These are phyloP conservation scores for Orbilia quercus DNA, from an alignment of 2,329 filamentous ascomycete genomes.

Conservation along the genomic window DNA sequence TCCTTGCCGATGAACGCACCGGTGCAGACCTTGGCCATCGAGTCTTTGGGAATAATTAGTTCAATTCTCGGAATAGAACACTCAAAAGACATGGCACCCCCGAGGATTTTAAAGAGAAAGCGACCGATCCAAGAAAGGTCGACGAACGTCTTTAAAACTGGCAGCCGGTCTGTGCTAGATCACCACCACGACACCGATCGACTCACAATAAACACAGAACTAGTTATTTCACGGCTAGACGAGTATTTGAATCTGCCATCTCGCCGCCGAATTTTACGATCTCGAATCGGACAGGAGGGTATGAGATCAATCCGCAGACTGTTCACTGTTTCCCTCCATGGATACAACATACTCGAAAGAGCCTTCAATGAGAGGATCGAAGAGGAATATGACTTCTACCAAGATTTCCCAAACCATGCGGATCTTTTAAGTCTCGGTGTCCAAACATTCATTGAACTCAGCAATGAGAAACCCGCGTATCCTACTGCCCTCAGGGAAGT, in stretches of 20 bases:
- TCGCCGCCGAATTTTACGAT: conserved; percentile 33
- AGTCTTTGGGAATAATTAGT: conserved; percentile 41
- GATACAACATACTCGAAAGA: conserved; percentile 45
- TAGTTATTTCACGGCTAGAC: conserved; percentile 32
- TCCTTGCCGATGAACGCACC: conserved; percentile 30
- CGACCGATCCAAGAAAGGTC: neutral
- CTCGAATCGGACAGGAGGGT: conserved; percentile 42
- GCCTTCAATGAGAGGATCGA: conserved; percentile 26
- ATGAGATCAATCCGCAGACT: conserved; percentile 46
- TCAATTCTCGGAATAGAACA: conserved; percentile 29
- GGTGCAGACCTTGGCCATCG: conserved; percentile 29
- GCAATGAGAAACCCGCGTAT: conserved; percentile 46
- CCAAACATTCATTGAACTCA: conserved; percentile 49
- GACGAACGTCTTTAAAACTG: neutral
- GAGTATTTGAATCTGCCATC: conserved; percentile 42
- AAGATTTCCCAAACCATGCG: conserved; percentile 40
- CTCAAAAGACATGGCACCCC: neutral
- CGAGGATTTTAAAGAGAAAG: conserved; percentile 25
- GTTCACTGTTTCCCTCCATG: conserved; percentile 46
- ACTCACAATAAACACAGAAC: conserved; percentile 25
- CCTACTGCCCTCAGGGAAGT: conserved; percentile 41
- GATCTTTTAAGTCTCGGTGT: conserved; percentile 45
- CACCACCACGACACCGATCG: neutral
- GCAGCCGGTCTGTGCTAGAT: neutral
- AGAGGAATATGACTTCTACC: conserved; percentile 48